Evolutionary conservation across 1,284 basidiomycete species (phyloP).

Genomic region (Trametes polyzona): DNA sequence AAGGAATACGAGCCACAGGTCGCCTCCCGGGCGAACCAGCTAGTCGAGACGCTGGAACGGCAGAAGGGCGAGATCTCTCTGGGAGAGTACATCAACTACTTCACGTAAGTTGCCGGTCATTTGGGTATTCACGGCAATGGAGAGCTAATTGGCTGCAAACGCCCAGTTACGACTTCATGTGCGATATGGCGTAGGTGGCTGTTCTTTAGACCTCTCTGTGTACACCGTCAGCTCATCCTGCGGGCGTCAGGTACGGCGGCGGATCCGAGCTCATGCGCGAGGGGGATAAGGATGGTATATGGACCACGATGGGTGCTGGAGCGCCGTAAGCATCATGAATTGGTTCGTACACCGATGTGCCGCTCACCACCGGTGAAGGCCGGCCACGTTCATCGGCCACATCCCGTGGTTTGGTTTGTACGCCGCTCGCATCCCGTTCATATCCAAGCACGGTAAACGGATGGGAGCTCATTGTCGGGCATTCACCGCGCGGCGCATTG

Average conservation of each 20-base stretch:
- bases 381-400: constrained; percentile 8
- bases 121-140: neutral
- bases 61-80: constrained; percentile 44
- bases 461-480: constrained; percentile 1
- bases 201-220: neutral
- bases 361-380: neutral
- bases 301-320: constrained; percentile 18
- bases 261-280: constrained; percentile 32
- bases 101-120: constrained; percentile 45
- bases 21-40: constrained; percentile 40
- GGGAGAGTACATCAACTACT: constrained; percentile 50
- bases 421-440: neutral
- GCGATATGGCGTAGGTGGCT: constrained; percentile 57
- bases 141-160: neutral
- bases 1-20: constrained; percentile 55
- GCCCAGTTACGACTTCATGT: constrained; percentile 60
- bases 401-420: constrained; percentile 13
- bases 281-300: constrained; percentile 25
- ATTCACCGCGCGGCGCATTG: constrained; percentile 16
- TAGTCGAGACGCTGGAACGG: constrained; percentile 42
- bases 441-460: neutral
- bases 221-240: no score
- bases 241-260: constrained; percentile 32
- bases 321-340: constrained; percentile 15
- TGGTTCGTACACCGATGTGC: neutral